These are phyloP conservation scores for Anthracocystis setariae DNA, from an alignment of 1,284 basidiomycete species.

Conservation along the genomic window DNA sequence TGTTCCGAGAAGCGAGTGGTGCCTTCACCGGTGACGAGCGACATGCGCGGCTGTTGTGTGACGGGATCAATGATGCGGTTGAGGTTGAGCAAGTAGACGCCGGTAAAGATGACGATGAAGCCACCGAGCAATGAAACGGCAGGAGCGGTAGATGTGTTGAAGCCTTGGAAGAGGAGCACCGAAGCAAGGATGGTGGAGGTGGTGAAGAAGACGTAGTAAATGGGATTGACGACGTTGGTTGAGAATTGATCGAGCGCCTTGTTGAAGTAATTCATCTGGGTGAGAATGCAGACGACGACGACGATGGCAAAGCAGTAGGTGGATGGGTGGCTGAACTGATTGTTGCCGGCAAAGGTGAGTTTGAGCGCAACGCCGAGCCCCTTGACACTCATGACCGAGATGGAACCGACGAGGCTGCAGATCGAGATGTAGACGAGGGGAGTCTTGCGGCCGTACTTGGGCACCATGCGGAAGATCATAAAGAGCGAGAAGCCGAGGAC, in stretches of 20 bases:
- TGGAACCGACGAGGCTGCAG: constrained; percentile 85
- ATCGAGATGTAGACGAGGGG: constrained; percentile 94
- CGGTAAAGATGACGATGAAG: constrained; percentile 66
- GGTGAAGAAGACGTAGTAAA: constrained; percentile 99
- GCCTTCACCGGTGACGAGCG: constrained; percentile 61
- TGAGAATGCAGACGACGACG: constrained; percentile 84
- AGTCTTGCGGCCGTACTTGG: constrained; percentile 86
- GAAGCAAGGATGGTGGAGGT: constrained; percentile 93
- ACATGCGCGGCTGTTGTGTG: constrained; percentile 61
- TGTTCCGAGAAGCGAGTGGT: constrained; percentile 53
- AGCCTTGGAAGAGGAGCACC: constrained; percentile 93
- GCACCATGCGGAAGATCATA: constrained; percentile 86
- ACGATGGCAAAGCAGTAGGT: constrained; percentile 93
- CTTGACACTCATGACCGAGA: constrained; percentile 91
- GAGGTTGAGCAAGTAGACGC: constrained; percentile 66
- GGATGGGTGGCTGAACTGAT: constrained; percentile 92
- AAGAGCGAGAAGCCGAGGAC: constrained; percentile 80
- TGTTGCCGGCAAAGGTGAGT: constrained; percentile 90
- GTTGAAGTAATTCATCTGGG: constrained; percentile 99
- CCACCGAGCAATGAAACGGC: constrained; percentile 65
- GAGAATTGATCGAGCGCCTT: constrained; percentile 97
- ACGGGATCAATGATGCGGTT: constrained; percentile 61
- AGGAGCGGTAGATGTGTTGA: constrained; percentile 84
- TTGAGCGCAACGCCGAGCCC: constrained; percentile 97
- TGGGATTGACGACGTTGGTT: constrained; percentile 97